Percentiles rank a stretch among this genome's conserved stretches.
Conservation (phyloP, 352 stramenopile genomes). For the Pythium sp. region DNA sequence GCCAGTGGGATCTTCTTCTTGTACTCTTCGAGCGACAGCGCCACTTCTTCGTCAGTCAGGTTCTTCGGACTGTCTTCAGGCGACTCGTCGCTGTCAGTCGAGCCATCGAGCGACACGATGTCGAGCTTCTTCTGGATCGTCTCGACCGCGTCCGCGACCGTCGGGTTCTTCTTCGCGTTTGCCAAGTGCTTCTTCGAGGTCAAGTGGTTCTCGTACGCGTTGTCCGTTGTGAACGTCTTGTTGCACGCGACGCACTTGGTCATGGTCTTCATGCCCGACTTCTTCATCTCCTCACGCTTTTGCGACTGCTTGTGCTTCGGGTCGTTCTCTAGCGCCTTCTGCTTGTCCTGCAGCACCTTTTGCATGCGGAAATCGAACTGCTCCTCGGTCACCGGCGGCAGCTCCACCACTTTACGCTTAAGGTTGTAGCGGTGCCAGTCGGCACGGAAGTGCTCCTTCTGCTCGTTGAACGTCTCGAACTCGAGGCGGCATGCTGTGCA, state of each 20-base stretch:
- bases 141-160: conserved; percentile 39
- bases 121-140: conserved; percentile 73
- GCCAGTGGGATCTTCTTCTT: conserved; percentile 68
- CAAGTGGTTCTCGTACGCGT: conserved; percentile 85
- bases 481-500: conserved; percentile 78
- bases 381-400: conserved; percentile 89
- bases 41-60: conserved; percentile 56
- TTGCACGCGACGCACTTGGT: conserved; percentile 85
- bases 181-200: conserved; percentile 81
- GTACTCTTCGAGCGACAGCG: conserved; percentile 70
- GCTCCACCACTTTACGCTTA: conserved; percentile 95
- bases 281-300: conserved; percentile 68
- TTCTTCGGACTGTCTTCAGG: conserved; percentile 19
- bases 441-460: conserved; percentile 92
- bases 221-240: conserved; percentile 81
- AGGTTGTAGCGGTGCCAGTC: conserved; percentile 97
- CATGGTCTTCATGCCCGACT: conserved; percentile 62
- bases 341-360: conserved; percentile 61
- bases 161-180: conserved; percentile 75
- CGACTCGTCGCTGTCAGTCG: conserved; percentile 16
- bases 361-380: conserved; percentile 84
- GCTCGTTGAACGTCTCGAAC: conserved; percentile 55
- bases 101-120: conserved; percentile 30
- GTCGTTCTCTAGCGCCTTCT: conserved; percentile 50
- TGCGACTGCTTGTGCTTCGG: conserved; percentile 70